Evolutionary conservation across 176 grass and related monocot genomes (phyloP).

Genomic region (Saccharum spontaneum): DNA sequence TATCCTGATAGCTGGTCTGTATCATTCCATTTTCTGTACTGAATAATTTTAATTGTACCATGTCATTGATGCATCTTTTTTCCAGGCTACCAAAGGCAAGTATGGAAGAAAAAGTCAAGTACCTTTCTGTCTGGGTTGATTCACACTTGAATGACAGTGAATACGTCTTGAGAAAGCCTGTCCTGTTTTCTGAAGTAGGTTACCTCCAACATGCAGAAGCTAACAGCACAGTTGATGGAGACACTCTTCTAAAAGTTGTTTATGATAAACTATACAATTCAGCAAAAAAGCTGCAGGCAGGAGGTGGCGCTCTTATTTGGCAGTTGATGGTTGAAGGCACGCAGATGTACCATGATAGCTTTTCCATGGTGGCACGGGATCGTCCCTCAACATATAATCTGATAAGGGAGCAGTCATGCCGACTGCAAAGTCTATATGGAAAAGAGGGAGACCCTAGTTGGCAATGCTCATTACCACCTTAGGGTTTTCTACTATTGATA

Average conservation of each 20-base stretch:
- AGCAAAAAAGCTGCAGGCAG: constrained; percentile 63
- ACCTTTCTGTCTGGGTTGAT: constrained; percentile 91
- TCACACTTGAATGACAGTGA: constrained; percentile 82
- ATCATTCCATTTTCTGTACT: neutral
- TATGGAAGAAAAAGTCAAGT: constrained; percentile 67
- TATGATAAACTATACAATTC: constrained; percentile 90
- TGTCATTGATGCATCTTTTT: constrained; percentile 24
- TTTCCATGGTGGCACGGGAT: constrained; percentile 69
- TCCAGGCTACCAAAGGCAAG: constrained; percentile 76
- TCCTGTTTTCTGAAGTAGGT: constrained; percentile 88
- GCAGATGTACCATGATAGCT: constrained; percentile 62
- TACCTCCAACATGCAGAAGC: constrained; percentile 39
- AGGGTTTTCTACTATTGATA: neutral
- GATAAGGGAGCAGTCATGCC: constrained; percentile 76
- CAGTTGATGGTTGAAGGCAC: constrained; percentile 84
- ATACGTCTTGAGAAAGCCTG: constrained; percentile 72
- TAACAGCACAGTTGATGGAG: constrained; percentile 58
- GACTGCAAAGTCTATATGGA: constrained; percentile 47
- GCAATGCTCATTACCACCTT: constrained; percentile 32
- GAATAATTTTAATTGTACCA: neutral
- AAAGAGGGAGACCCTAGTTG: constrained; percentile 38
- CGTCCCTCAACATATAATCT: constrained; percentile 62
- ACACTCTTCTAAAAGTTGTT: constrained; percentile 67
- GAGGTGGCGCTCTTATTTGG: constrained; percentile 87
- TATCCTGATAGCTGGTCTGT: constrained; percentile 88